A percentile compares a stretch with the other conserved stretches of the same genome.
Conservation (phyloP, 352 stramenopile genomes). For the Globisporangium polare region DNA sequence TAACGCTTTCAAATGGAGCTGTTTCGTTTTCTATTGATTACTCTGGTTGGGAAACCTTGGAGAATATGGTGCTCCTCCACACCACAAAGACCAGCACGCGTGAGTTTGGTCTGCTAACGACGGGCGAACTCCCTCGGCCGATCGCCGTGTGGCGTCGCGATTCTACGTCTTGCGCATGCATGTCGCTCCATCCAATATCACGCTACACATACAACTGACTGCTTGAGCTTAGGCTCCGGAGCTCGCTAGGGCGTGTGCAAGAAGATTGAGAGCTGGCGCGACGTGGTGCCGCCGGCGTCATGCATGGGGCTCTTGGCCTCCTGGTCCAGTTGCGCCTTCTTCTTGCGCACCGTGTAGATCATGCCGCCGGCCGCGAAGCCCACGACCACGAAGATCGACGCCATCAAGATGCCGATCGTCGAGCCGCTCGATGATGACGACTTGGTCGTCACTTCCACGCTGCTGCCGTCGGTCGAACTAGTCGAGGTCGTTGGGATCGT, state of each 20-base stretch:
- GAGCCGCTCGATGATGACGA: conserved; percentile 22
- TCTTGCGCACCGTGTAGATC: conserved; percentile 45
- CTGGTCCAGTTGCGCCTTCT: conserved; percentile 45
- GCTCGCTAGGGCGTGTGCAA: conserved; percentile 24
- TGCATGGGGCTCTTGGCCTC: conserved; percentile 22
- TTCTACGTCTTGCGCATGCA: no score
- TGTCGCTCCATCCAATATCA: no score
- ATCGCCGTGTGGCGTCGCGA: no score
- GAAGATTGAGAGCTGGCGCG: conserved; percentile 30
- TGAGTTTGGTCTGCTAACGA: no score
- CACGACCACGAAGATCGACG: conserved; percentile 16
- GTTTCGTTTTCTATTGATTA: no score
- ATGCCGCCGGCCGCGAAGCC: conserved; percentile 27
- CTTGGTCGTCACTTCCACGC: conserved; percentile 44
- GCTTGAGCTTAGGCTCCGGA: no score
- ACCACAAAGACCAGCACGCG: no score
- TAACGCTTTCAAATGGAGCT: no score
- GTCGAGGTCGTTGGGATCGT: conserved; percentile 16
- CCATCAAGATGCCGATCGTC: conserved; percentile 16
- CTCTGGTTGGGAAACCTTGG: no score
- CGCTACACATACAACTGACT: no score
- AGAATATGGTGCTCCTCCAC: no score
- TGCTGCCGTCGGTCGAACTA: conserved; percentile 11
- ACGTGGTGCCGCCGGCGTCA: not conserved
- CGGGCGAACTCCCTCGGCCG: no score